Base-by-base conservation (phyloP, 257 asterid species). In the Gentiana dahurica region DNA sequence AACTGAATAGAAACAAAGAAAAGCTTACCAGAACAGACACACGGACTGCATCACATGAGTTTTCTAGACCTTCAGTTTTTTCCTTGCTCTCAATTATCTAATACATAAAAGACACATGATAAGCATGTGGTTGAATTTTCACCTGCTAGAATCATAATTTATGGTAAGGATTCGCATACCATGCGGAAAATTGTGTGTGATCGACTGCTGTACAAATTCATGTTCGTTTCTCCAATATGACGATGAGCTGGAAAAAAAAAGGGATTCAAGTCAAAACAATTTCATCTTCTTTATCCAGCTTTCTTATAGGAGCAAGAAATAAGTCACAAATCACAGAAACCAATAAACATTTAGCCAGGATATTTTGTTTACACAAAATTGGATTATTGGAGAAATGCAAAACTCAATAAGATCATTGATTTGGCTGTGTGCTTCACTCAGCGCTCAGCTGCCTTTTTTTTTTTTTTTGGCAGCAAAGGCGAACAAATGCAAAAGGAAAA, bases 31-130 rank as follows among this genome's bases (percentile, higher is more conserved):
- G 77, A 75, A 83, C 90, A 49, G 98, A 91, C 63, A 91, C 98
- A 60, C 98, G 98, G 71, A 91, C 96, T 55, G 98, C 98, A 78
- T 91, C 98, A 77, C 94, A 91, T 60, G 94, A 79, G 63, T 71
- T 66, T 12, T 76, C 86, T 62, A 75, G 71, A 63, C 71, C 82
- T 33, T 73, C 94, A 52, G 74, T 65, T 79, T 71, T 91, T 75
- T 81, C 94, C 84, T 90, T 79, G 76, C 98, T 91, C 86, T 91
- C 96, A 44, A 91, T 80, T 58, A 87, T 87, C 98, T 91, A 39
- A 24, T 24, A 24, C 45, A 39, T 39, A 39, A 5, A 39, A 8
- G 8, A 4, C 5, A 39, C 45, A 39, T 4, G 5, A 8, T 4
- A 39, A 39, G 8, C 8, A 39, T 39, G 5, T 4, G 5, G 45